These are phyloP conservation scores for Verticillium dahliae DNA, from an alignment of 2,329 filamentous ascomycete genomes.

Conservation along the genomic window DNA sequence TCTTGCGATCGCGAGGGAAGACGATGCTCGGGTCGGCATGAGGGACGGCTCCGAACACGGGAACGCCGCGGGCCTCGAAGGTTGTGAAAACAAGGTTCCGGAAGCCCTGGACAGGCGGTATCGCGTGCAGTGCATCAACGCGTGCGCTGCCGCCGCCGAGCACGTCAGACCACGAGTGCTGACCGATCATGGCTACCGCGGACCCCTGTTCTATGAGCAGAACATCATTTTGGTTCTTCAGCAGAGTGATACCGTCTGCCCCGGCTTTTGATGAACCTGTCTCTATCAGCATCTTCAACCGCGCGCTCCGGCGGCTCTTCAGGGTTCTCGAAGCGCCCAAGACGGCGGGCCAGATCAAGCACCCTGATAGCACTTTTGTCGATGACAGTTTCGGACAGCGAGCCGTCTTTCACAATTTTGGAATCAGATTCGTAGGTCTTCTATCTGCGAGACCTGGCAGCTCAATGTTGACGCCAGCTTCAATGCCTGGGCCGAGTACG, in stretches of 20 bases:
- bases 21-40: background rate
- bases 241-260: constrained; percentile 63
- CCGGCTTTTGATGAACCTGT: constrained; percentile 59
- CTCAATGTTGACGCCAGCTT: constrained; percentile 50
- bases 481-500: constrained; percentile 43
- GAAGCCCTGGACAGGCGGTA: background rate
- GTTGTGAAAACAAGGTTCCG: background rate
- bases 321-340: constrained; percentile 45
- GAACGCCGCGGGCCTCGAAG: background rate
- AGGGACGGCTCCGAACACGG: background rate
- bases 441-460: constrained; percentile 48
- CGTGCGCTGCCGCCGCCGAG: background rate
- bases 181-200: background rate
- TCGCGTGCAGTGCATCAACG: background rate
- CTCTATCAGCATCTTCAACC: constrained; percentile 12
- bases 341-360: constrained; percentile 50
- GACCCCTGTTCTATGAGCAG: constrained; percentile 48
- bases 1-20: background rate
- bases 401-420: background rate
- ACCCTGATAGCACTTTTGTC: constrained; percentile 51
- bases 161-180: background rate
- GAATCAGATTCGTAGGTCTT: constrained; percentile 4
- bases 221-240: constrained; percentile 62
- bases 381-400: constrained; percentile 18
- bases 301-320: constrained; percentile 28